Percentiles rank a stretch among this genome's conserved stretches.
phyloP scores from a whole-genome alignment of 202 grass and related monocot genomes.

The Panicum hallii region DNA sequence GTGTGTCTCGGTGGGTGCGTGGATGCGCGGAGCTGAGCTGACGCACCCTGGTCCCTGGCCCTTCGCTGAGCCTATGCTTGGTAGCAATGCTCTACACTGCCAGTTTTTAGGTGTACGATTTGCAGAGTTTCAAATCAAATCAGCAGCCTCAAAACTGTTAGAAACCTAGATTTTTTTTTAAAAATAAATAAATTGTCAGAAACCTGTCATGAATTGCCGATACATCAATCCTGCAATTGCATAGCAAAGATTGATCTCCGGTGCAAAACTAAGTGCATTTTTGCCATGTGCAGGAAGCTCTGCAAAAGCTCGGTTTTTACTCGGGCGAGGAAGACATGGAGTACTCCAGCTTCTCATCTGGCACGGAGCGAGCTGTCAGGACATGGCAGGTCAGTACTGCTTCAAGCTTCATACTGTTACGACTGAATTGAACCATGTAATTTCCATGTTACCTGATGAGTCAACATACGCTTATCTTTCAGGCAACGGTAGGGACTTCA shows the following conservation, averaged over 20 bases:
- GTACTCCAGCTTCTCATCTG: conserved; percentile 78
- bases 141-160: no score
- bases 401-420: neutral
- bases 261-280: neutral
- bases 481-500: conserved; percentile 63
- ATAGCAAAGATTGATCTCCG: neutral
- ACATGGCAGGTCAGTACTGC: conserved; percentile 78
- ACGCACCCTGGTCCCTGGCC: no score
- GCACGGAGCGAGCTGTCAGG: conserved; percentile 87
- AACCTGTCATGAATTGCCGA: neutral
- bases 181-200: neutral
- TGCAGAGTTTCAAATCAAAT: neutral
- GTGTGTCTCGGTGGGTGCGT: neutral
- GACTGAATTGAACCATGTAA: neutral
- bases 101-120: neutral
- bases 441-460: neutral
- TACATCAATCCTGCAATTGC: neutral
- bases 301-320: conserved; percentile 84
- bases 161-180: no score
- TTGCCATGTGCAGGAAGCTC: conserved; percentile 63
- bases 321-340: conserved; percentile 95
- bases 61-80: no score
- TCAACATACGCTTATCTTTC: conserved; percentile 1
- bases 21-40: neutral
- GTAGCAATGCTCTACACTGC: neutral